Percentiles rank a stretch among this genome's conserved stretches.
These are phyloP conservation scores for Dendrobium huoshanense DNA, from an alignment of 106 monocot genomes.

Conservation along the genomic window DNA sequence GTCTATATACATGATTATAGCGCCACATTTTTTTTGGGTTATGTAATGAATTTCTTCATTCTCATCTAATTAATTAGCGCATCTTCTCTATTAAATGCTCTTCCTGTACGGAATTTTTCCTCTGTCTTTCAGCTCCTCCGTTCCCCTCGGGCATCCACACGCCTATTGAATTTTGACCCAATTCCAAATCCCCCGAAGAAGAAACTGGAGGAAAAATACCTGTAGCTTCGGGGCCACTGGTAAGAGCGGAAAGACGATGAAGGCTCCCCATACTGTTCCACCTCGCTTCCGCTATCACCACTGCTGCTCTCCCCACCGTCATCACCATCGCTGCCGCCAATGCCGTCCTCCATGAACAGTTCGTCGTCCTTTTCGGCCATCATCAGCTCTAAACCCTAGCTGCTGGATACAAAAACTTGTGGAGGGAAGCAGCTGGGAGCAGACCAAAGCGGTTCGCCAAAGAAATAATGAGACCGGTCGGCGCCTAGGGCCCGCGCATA, in stretches of 20 bases:
- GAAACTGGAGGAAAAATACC: neutral
- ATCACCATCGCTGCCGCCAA: neutral
- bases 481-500: too few relatives aligned
- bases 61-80: too few relatives aligned
- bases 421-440: neutral
- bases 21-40: too few relatives aligned
- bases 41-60: too few relatives aligned
- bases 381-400: neutral
- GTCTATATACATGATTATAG: too few relatives aligned
- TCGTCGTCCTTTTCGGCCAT: slow-evolving; percentile 5
- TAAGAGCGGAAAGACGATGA: neutral
- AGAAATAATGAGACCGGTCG: neutral
- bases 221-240: slow-evolving; percentile 8
- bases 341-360: slow-evolving; percentile 1
- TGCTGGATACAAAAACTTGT: neutral
- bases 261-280: neutral
- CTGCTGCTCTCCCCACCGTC: neutral
- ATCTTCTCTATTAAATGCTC: too few relatives aligned
- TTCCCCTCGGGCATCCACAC: neutral
- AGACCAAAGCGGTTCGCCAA: too few relatives aligned
- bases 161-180: too few relatives aligned
- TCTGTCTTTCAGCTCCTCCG: too few relatives aligned
- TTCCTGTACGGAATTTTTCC: too few relatives aligned
- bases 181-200: too few relatives aligned
- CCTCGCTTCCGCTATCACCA: neutral